A percentile compares a stretch with the other conserved stretches of the same genome.
Conservation (phyloP, 2,329 filamentous ascomycete genomes). For the Pyrenophora seminiperda region DNA sequence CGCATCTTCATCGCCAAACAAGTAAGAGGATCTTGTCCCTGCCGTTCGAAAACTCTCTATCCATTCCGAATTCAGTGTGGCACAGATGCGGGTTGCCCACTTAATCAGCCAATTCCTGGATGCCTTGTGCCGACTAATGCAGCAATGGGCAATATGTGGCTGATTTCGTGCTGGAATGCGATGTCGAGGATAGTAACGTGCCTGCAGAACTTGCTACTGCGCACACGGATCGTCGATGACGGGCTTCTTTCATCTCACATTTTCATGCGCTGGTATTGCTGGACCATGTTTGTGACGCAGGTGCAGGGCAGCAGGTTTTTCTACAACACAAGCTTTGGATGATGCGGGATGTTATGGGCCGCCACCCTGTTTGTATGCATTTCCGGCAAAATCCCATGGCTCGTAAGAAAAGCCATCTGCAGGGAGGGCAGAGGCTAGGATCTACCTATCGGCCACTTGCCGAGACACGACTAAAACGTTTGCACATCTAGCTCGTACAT, state of each 20-base stretch:
- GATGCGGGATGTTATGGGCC: not conserved
- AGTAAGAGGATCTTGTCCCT: conserved; percentile 1
- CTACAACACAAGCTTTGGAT: not conserved
- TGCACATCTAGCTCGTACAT: too few species aligned
- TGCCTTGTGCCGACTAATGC: conserved; percentile 4
- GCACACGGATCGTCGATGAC: conserved; percentile 11
- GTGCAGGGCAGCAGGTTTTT: conserved; percentile 2
- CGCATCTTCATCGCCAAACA: not conserved
- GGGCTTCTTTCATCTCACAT: not conserved
- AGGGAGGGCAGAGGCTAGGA: conserved; percentile 7
- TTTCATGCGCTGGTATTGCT: not conserved
- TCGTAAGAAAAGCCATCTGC: conserved; percentile 8
- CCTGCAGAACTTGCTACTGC: conserved; percentile 11
- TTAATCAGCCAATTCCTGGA: not conserved
- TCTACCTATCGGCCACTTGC: conserved; percentile 2
- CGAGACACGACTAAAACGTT: conserved; percentile 1
- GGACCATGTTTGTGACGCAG: conserved; percentile 8
- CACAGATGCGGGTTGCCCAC: not conserved
- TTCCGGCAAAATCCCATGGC: conserved; percentile 13
- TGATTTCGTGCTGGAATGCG: conserved; percentile 11
- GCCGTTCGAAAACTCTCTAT: conserved; percentile 3
- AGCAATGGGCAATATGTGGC: not conserved
- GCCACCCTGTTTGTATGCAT: conserved; percentile 3
- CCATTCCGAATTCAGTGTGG: not conserved
- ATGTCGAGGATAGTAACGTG: conserved; percentile 7